Conservation (phyloP, 2,329 filamentous ascomycete genomes). For the Hawksworthiomyces lignivorus region DNA sequence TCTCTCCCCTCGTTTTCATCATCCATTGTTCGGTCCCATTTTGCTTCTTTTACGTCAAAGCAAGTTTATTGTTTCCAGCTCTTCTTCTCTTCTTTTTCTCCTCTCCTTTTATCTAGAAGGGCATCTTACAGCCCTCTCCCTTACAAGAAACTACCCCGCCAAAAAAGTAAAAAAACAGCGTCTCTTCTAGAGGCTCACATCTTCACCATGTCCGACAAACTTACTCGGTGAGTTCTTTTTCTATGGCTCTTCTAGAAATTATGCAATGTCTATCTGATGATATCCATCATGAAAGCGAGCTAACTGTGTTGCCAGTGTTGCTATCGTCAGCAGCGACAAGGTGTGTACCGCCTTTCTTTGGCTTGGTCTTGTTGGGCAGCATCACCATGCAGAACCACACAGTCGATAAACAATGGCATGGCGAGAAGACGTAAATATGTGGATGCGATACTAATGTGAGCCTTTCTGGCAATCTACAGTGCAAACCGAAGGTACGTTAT, state of each 20-base stretch:
- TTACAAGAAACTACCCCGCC: conserved; percentile 11
- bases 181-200: neutral
- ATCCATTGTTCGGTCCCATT: no score
- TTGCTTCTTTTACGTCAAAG: neutral
- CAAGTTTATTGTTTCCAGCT: neutral
- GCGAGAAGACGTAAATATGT: no score
- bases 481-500: conserved; percentile 69
- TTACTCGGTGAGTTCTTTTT: conserved; percentile 69
- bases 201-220: conserved; percentile 22
- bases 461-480: conserved; percentile 42
- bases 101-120: neutral
- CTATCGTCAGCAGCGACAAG: conserved; percentile 98
- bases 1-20: no score
- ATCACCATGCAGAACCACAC: conserved; percentile 1
- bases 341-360: conserved; percentile 42
- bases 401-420: no score
- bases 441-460: conserved; percentile 25
- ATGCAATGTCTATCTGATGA: no score
- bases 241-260: no score
- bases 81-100: neutral
- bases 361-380: conserved; percentile 32
- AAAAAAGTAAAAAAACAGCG: conserved; percentile 5
- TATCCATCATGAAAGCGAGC: conserved; percentile 8
- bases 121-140: no score
- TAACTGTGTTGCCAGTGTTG: conserved; percentile 63